These are phyloP conservation scores for Gymnopus androsaceus DNA, from an alignment of 1,284 basidiomycete genomes.

Conservation along the genomic window DNA sequence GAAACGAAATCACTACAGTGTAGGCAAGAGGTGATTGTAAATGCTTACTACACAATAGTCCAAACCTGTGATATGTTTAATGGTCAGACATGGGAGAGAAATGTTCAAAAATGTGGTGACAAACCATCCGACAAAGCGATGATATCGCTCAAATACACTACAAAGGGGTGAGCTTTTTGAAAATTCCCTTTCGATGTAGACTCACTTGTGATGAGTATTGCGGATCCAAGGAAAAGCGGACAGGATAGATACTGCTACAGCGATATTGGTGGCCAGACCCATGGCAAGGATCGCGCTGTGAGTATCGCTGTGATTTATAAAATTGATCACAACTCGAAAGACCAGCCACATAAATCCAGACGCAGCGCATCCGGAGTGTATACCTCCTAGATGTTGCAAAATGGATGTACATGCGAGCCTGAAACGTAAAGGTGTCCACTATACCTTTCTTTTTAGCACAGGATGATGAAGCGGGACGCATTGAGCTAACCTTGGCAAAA, in stretches of 20 bases:
- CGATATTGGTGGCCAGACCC: conserved; percentile 58
- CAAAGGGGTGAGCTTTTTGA: not conserved
- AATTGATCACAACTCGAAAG: conserved; percentile 54
- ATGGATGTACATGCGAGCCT: conserved; percentile 62
- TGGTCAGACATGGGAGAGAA: conserved; percentile 8
- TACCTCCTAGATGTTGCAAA: conserved; percentile 69
- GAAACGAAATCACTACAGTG: not conserved
- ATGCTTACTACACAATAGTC: conserved; percentile 56
- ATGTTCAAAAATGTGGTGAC: conserved; percentile 25
- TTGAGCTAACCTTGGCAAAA: conserved; percentile 71
- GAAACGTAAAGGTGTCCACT: conserved; percentile 70
- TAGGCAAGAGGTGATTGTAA: not conserved
- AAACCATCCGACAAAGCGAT: conserved; percentile 71
- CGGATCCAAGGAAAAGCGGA: conserved; percentile 70
- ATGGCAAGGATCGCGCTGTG: conserved; percentile 57
- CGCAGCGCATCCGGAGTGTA: conserved; percentile 70
- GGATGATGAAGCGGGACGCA: conserved; percentile 43
- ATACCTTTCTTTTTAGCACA: conserved; percentile 49
- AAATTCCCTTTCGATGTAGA: conserved; percentile 9
- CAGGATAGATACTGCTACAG: conserved; percentile 57
- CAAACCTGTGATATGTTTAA: conserved; percentile 41
- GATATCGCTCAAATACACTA: conserved; percentile 69
- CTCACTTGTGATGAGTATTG: conserved; percentile 69
- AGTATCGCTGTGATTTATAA: conserved; percentile 54
- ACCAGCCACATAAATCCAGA: conserved; percentile 67